These are phyloP conservation scores for Bryoglossum gracile DNA, from an alignment of 495 filamentous ascomycete species.

Conservation along the genomic window DNA sequence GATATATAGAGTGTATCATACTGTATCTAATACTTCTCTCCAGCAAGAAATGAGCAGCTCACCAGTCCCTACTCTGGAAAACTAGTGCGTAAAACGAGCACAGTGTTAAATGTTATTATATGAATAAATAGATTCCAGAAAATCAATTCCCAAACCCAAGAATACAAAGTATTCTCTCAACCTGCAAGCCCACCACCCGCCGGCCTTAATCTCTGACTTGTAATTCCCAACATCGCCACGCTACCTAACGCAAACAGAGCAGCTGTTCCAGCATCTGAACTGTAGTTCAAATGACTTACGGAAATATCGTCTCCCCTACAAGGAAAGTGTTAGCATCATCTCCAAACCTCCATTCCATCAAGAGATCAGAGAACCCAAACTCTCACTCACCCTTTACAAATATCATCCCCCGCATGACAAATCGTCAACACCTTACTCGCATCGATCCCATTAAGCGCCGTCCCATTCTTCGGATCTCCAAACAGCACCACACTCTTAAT, in stretches of 20 bases:
- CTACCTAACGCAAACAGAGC: conserved; percentile 19
- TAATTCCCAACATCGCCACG: conserved; percentile 17
- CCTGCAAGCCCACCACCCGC: not conserved
- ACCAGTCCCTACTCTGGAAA: no score
- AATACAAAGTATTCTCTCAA: no score
- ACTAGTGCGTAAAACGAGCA: no score
- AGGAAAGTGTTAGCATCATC: no score
- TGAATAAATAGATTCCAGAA: no score
- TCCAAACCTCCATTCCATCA: no score
- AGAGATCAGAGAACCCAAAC: no score
- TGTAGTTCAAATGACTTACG: conserved; percentile 14
- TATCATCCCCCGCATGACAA: conserved; percentile 45
- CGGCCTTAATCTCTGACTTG: conserved; percentile 12
- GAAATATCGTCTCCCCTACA: conserved; percentile 8
- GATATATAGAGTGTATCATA: not conserved
- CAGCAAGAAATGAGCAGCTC: no score
- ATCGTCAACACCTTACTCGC: conserved; percentile 42
- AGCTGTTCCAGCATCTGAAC: conserved; percentile 9
- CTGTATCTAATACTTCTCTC: no score
- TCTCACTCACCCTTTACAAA: conserved; percentile 48
- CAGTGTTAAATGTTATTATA: no score
- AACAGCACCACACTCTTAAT: conserved; percentile 50
- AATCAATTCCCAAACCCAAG: no score
- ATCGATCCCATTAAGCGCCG: conserved; percentile 40
- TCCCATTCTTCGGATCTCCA: conserved; percentile 48